Base-by-base conservation (phyloP, 1,139 yeast genomes). In the Sugiyamaella japonica region DNA sequence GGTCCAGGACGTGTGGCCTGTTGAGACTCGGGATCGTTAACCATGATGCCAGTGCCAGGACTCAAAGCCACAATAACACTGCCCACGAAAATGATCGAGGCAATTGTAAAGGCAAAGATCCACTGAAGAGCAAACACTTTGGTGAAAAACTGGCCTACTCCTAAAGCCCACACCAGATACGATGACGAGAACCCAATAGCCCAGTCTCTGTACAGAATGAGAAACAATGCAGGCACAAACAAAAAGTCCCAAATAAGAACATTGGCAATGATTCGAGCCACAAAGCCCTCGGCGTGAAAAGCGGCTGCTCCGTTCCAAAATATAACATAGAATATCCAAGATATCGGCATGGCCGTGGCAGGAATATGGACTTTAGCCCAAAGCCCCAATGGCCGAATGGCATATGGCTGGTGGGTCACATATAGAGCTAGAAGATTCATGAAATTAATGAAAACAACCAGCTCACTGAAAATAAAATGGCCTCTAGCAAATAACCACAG, bases 301-400 rank as follows among this genome's bases (percentile, higher is more conserved):
- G 83, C 73, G 31, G 84, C 85, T 2, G 95, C 91, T 38, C 95
- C 95, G 65, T 86, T 86, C 95, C 95, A 87, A 73, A 87, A 85
- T 42, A 88, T 69, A 28, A 83, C 85, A 66, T 82, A 85, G 59
- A 86, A 69, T 39, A 84, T 72, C 95, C 95, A 88, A 28, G 88
- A 76, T 54, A 86, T 70, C 32, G 96, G 95, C 64, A 86, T 63
- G 0, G 91, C 89, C 13, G 81, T 76, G 13, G 80, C 76, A n/a
- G 90, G 79, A 59, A 82, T 71, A 69, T 86, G 95, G 53, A 85
- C 73, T 51, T 81, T 71, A 37, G 80, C 57, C 83, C 86, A 83
- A 58, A 76, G 74, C 57, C 73, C 63, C 50, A 81, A 59, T 10
- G 84, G 84, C 56, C 76, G 75, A 65, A 84, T 73, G 36, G 78